A percentile compares a stretch with the other conserved stretches of the same genome.
phyloP scores from a whole-genome alignment of 1,139 yeast genomes.

The Debaryomyces psychrophilus region DNA sequence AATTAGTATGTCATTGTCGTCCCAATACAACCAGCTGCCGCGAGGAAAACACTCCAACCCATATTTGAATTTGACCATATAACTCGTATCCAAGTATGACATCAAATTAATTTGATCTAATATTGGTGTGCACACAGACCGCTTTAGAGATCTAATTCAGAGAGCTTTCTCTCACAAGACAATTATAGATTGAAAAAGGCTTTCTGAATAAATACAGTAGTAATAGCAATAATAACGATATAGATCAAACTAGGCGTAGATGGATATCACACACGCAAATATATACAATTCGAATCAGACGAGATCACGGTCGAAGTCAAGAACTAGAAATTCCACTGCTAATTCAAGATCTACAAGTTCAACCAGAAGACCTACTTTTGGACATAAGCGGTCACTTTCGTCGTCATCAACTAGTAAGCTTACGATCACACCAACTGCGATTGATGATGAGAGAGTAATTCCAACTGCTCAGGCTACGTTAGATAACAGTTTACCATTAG shows the following conservation, averaged over 20 bases:
- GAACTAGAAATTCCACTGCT: conserved; percentile 39
- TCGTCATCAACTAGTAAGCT: conserved; percentile 30
- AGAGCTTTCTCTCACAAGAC: conserved; percentile 1
- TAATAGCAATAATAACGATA: neutral
- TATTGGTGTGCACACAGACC: conserved; percentile 2
- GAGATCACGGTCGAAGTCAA: conserved; percentile 42
- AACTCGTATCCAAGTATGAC: conserved; percentile 11
- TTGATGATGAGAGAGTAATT: conserved; percentile 34
- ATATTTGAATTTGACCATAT: neutral
- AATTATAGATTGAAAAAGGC: conserved; percentile 2
- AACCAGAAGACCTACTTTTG: conserved; percentile 40
- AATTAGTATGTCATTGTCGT: conserved; percentile 29
- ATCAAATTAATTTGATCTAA: neutral
- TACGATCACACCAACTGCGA: conserved; percentile 31
- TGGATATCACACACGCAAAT: conserved; percentile 8
- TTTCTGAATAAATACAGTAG: neutral
- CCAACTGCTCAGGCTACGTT: conserved; percentile 49
- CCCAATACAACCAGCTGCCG: conserved; percentile 30
- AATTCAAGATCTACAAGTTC: conserved; percentile 42
- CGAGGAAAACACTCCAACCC: conserved; percentile 15
- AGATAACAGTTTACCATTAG: conserved; percentile 76
- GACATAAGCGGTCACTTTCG: conserved; percentile 35
- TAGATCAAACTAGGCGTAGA: neutral
- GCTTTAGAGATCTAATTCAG: neutral
- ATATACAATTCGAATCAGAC: conserved; percentile 12